A percentile compares a stretch with the other conserved stretches of the same genome.
phyloP scores from a whole-genome alignment of 805 yeast genomes.

The Hanseniaspora hatyaiensis region DNA sequence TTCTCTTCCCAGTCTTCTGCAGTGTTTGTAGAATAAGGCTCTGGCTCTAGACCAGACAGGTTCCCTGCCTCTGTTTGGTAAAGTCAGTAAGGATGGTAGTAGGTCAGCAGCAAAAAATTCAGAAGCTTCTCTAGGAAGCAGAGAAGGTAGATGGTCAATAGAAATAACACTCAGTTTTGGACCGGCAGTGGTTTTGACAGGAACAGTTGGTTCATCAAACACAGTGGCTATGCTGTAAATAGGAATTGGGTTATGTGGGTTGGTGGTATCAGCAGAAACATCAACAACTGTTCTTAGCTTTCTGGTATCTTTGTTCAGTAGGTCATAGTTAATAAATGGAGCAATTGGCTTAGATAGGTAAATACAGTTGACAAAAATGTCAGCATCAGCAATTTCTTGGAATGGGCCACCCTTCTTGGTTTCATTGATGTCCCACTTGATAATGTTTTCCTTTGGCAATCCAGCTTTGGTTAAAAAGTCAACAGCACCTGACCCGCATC shows the following conservation, averaged over 20 bases:
- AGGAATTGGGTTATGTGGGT: conserved; percentile 96
- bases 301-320: conserved; percentile 57
- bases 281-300: conserved; percentile 85
- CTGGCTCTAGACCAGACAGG: conserved; percentile 91
- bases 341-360: conserved; percentile 87
- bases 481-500: conserved; percentile 97
- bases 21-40: conserved; percentile 71
- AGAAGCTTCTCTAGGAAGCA: conserved; percentile 94
- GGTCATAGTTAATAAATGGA: conserved; percentile 67
- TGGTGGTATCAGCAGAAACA: conserved; percentile 97
- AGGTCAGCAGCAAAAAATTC: conserved; percentile 81
- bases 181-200: conserved; percentile 65
- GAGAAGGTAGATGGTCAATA: conserved; percentile 90
- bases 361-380: conserved; percentile 90
- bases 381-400: conserved; percentile 73
- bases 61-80: conserved; percentile 69
- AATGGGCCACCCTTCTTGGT: conserved; percentile 97
- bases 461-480: conserved; percentile 75
- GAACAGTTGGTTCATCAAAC: conserved; percentile 81
- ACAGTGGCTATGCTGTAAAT: conserved; percentile 83
- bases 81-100: conserved; percentile 74
- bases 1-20: conserved; percentile 49
- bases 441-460: conserved; percentile 68
- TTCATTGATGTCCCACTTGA: conserved; percentile 95
- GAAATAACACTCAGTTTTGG: conserved; percentile 85